Percentiles rank a stretch among this genome's conserved stretches.
Evolutionary conservation across 768 basidiomycete species (phyloP).

Genomic region (Strobilomyces echinocephalus): DNA sequence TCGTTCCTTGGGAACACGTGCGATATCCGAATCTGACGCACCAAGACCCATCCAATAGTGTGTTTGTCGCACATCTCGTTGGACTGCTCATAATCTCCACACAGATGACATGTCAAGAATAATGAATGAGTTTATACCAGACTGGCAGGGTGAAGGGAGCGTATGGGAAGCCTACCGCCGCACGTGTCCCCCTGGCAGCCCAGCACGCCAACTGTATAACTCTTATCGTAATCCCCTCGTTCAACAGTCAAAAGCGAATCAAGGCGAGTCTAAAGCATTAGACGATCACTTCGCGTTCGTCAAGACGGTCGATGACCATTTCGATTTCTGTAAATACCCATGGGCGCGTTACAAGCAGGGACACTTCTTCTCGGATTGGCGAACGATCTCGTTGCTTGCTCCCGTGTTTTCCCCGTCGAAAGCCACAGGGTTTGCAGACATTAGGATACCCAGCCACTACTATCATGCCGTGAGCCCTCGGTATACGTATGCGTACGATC

Average conservation of each 20-base stretch:
- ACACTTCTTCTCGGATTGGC: constrained; percentile 97
- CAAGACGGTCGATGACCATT: constrained; percentile 51
- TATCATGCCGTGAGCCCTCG: constrained; percentile 78
- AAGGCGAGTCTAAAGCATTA: constrained; percentile 21
- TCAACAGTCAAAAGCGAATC: constrained; percentile 25
- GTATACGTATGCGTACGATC: constrained; percentile 92
- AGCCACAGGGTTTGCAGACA: constrained; percentile 78
- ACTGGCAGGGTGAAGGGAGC: constrained; percentile 79
- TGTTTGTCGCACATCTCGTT: neutral
- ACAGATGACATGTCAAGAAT: constrained; percentile 17
- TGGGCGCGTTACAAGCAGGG: constrained; percentile 86
- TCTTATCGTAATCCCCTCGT: constrained; percentile 55
- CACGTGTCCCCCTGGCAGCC: constrained; percentile 73
- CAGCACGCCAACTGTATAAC: constrained; percentile 79
- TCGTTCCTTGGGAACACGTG: constrained; percentile 90
- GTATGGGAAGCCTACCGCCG: constrained; percentile 95
- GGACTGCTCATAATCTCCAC: neutral
- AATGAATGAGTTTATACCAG: constrained; percentile 64
- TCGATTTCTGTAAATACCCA: constrained; percentile 77
- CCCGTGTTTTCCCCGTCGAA: constrained; percentile 94
- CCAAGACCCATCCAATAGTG: constrained; percentile 33
- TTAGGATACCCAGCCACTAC: constrained; percentile 94
- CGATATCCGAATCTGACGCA: constrained; percentile 63
- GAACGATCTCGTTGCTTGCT: constrained; percentile 81
- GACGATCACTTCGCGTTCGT: constrained; percentile 66